A percentile compares a stretch with the other conserved stretches of the same genome.
Evolutionary conservation across 306 rosid species (phyloP).

Genomic region (Inga leiocalycina): DNA sequence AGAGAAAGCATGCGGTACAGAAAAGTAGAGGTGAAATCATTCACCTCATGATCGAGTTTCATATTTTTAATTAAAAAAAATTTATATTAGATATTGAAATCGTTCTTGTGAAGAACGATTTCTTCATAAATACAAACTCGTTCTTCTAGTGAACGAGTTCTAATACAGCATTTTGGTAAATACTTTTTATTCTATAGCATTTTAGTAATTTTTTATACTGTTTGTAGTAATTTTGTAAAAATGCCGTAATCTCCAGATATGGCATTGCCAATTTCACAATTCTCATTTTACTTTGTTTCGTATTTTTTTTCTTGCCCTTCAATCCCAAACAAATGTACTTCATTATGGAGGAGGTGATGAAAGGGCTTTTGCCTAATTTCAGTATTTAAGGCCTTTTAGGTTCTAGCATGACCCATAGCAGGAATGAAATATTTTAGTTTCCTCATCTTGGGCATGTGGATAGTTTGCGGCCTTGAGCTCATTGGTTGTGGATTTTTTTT

Average conservation of each 20-base stretch:
- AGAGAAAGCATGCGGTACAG: no score
- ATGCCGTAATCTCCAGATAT: constrained; percentile 23
- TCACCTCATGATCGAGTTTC: no score
- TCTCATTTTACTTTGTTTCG: constrained; percentile 12
- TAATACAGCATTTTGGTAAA: no score
- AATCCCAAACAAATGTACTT: constrained; percentile 27
- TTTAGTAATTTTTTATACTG: no score
- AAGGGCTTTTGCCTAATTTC: constrained; percentile 27
- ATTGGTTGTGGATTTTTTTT: background rate
- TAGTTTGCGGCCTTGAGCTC: background rate
- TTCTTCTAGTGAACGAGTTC: no score
- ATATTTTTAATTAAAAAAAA: no score
- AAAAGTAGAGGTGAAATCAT: no score
- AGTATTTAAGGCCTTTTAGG: constrained; percentile 15
- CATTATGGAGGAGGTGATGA: constrained; percentile 32
- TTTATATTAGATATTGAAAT: no score
- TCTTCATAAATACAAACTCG: no score
- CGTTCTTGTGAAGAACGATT: no score
- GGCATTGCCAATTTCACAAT: constrained; percentile 29
- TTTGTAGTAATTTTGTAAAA: no score
- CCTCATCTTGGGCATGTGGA: constrained; percentile 1
- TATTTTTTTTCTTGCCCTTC: constrained; percentile 6
- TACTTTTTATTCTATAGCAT: no score
- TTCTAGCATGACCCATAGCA: constrained; percentile 25
- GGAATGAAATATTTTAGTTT: constrained; percentile 13